Conservation (phyloP, 441 rosid species). For the Sinapis alba region DNA sequence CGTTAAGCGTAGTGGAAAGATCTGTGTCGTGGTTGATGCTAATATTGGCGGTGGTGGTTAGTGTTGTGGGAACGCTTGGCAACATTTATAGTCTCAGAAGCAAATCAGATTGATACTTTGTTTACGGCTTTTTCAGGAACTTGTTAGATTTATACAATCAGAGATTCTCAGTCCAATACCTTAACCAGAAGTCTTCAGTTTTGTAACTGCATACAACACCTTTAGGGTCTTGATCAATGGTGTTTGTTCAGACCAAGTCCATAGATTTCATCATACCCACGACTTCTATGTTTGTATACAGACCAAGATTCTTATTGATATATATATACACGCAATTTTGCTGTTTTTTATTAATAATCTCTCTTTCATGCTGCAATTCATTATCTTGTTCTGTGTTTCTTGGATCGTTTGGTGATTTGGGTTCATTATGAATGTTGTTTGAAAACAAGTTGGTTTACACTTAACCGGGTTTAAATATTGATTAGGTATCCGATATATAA, state of each 20-base stretch:
- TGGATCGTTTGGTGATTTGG: not conserved
- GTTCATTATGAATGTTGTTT: not conserved
- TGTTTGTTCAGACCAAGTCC: constrained; percentile 18
- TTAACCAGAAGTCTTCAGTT: constrained; percentile 27
- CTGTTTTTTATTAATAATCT: not conserved
- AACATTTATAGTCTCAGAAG: constrained; percentile 68
- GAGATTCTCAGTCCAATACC: constrained; percentile 30
- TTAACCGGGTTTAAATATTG: not conserved
- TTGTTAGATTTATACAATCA: constrained; percentile 34
- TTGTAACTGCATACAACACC: not conserved
- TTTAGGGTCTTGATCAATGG: constrained; percentile 19
- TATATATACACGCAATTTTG: not conserved
- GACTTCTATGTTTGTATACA: constrained; percentile 19
- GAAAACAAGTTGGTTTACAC: not conserved
- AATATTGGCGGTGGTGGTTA: constrained; percentile 65
- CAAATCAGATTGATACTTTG: constrained; percentile 47
- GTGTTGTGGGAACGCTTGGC: constrained; percentile 74
- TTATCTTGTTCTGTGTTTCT: not conserved
- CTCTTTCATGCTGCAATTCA: not conserved
- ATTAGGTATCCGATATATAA: not conserved
- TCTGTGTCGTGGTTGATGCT: constrained; percentile 72
- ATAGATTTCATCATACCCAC: not conserved
- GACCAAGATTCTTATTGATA: not conserved
- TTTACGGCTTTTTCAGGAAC: constrained; percentile 3
- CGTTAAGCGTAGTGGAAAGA: constrained; percentile 55